Evolutionary conservation across 2,329 filamentous ascomycete species (phyloP).

Genomic region (Verticillium nubilum): DNA sequence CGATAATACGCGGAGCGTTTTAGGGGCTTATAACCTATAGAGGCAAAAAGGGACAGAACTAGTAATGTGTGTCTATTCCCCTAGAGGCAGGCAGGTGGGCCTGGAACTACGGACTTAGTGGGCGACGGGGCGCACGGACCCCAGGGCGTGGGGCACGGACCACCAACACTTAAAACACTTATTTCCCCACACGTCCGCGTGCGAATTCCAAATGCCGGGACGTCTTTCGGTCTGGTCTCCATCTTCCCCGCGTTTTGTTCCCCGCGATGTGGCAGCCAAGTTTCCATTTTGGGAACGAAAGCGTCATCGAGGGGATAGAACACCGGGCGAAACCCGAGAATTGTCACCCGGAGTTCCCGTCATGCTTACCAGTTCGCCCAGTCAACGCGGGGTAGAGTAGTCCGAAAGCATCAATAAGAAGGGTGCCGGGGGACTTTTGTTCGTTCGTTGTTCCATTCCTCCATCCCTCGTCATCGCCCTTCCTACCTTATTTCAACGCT

Average conservation of each 20-base stretch:
- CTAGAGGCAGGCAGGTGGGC: too few relatives aligned
- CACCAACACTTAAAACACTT: not conserved
- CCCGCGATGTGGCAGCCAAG: not conserved
- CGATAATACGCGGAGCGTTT: too few relatives aligned
- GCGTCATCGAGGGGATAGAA: not conserved
- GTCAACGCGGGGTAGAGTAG: not conserved
- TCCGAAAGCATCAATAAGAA: not conserved
- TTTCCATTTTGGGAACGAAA: not conserved
- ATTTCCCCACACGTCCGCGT: not conserved
- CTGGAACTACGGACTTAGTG: too few relatives aligned
- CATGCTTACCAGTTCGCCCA: not conserved
- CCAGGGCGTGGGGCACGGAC: too few relatives aligned
- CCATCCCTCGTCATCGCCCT: not conserved
- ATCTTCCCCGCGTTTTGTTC: not conserved
- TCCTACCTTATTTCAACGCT: not conserved
- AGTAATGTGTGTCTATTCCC: too few relatives aligned
- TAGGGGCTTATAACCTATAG: too few relatives aligned
- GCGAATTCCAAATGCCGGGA: not conserved
- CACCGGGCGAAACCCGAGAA: not conserved
- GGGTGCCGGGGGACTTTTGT: not conserved
- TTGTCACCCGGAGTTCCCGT: not conserved
- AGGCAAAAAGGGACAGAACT: too few relatives aligned
- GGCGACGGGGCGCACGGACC: too few relatives aligned
- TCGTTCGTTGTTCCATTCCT: not conserved
- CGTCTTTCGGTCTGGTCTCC: not conserved